Conservation (phyloP, 345 rosid species). For the Stellera chamaejasme region DNA sequence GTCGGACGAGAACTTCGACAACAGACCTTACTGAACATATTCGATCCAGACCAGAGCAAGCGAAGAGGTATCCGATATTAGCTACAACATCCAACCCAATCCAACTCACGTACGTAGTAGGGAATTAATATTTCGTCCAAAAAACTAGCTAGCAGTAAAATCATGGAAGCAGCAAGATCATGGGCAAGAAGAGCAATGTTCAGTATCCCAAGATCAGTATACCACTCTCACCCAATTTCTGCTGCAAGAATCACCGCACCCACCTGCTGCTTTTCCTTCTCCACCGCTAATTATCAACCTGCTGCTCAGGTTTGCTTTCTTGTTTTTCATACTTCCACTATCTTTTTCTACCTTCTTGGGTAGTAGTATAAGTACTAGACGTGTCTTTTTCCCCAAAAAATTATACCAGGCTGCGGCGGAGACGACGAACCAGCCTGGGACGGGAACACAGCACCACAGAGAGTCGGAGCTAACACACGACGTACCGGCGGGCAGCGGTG, state of each 20-base stretch:
- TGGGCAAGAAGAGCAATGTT: constrained; percentile 17
- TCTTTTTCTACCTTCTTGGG: background rate
- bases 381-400: background rate
- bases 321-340: no score
- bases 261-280: no score
- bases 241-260: constrained; percentile 7
- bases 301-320: constrained; percentile 16
- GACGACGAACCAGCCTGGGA: no score
- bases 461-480: no score
- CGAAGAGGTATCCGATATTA: no score
- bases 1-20: no score
- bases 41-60: no score
- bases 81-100: no score
- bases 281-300: constrained; percentile 20
- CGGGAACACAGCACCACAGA: constrained; percentile 2
- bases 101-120: no score
- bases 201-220: constrained; percentile 13
- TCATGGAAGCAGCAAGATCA: constrained; percentile 20
- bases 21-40: no score
- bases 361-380: background rate
- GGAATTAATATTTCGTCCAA: no score
- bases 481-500: no score
- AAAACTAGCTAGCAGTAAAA: background rate
- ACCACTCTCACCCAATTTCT: constrained; percentile 8
- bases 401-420: constrained; percentile 9